Evolutionary conservation across 306 rosid species (phyloP).

Genomic region (Ziziphus jujuba): DNA sequence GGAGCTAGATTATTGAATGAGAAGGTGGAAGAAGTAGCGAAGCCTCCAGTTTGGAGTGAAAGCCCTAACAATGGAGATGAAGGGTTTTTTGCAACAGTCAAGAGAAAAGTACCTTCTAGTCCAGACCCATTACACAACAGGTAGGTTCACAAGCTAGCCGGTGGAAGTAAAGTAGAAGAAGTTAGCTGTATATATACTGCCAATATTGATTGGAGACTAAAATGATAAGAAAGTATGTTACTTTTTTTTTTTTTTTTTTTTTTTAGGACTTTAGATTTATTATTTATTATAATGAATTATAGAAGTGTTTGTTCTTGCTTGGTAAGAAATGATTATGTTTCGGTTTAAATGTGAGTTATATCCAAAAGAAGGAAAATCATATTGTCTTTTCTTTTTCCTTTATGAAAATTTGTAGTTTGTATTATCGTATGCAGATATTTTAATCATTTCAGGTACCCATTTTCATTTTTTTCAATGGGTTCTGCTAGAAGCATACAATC

Average conservation of each 20-base stretch:
- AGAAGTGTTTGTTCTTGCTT: background rate
- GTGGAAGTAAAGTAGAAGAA: background rate
- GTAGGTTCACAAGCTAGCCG: constrained; percentile 31
- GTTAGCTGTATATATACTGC: constrained; percentile 22
- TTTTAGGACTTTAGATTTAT: background rate
- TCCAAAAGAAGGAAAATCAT: background rate
- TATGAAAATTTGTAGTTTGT: no score
- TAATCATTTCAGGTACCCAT: no score
- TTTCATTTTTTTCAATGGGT: no score
- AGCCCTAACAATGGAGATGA: constrained; percentile 22
- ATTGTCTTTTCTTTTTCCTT: no score
- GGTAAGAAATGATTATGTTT: background rate
- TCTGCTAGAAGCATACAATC: no score
- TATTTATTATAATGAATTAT: background rate
- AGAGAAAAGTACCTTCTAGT: constrained; percentile 73
- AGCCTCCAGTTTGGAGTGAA: constrained; percentile 29
- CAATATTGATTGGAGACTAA: constrained; percentile 11
- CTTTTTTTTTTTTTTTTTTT: background rate
- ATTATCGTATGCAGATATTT: no score
- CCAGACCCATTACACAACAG: constrained; percentile 88
- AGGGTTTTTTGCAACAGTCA: constrained; percentile 34
- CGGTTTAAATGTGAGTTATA: background rate
- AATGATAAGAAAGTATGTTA: background rate
- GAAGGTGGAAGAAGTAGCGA: constrained; percentile 26
- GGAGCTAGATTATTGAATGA: constrained; percentile 38